phyloP scores from a whole-genome alignment of 2,329 filamentous ascomycete species.

The Colletotrichum agaves region DNA sequence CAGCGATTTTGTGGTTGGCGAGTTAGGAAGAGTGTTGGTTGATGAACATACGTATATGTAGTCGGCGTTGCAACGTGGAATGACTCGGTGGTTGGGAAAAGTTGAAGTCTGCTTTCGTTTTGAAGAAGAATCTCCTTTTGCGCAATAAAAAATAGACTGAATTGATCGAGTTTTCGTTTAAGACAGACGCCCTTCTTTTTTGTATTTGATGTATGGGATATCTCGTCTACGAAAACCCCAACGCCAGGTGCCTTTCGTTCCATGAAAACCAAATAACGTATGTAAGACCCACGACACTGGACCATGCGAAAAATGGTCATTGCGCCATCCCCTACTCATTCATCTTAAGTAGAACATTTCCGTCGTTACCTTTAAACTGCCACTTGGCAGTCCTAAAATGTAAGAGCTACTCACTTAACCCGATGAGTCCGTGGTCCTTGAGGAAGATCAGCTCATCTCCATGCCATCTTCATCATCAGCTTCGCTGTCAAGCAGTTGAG shows the following conservation, averaged over 20 bases:
- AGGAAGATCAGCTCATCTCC: slow-evolving; percentile 56
- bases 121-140: neutral
- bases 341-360: slow-evolving; percentile 15
- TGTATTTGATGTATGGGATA: slow-evolving; percentile 22
- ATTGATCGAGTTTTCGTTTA: neutral
- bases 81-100: slow-evolving; percentile 20
- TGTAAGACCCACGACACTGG: slow-evolving; percentile 9
- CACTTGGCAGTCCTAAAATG: neutral
- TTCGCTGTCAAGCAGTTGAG: slow-evolving; percentile 67
- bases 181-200: neutral
- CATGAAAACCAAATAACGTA: neutral
- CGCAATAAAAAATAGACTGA: slow-evolving; percentile 11
- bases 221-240: slow-evolving; percentile 25
- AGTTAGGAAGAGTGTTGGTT: neutral
- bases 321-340: neutral
- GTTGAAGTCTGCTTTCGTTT: slow-evolving; percentile 10
- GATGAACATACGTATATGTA: slow-evolving; percentile 10
- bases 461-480: slow-evolving; percentile 71
- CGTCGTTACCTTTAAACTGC: slow-evolving; percentile 14
- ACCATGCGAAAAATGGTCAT: slow-evolving; percentile 16
- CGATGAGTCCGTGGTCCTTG: no score
- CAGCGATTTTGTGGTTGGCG: neutral
- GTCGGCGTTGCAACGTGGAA: slow-evolving; percentile 24
- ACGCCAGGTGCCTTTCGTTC: slow-evolving; percentile 4
- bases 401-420: no score